Base-by-base conservation (phyloP, 805 yeast species). In the Lachancea lanzarotensis region DNA sequence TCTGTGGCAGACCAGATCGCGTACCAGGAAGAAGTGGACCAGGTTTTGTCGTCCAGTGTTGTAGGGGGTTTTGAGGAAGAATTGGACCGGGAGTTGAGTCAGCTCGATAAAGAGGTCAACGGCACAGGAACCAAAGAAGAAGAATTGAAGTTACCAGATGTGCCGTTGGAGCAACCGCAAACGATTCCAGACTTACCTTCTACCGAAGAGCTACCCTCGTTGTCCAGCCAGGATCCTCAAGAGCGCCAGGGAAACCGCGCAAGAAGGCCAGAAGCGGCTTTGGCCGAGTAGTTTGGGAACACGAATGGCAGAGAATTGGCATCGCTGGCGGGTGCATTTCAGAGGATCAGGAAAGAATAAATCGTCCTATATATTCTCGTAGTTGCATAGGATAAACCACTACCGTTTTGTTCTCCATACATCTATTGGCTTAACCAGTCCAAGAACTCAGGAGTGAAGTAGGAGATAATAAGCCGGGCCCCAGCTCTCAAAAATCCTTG, bases 401-500 rank as follows among this genome's bases (percentile, higher is more conserved):
- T 13, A 7, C 11, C 13, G 31, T 13, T 4, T 11, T n/a, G 29
- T 16, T 19, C 17, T 17, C 13, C 13, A 10, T 26, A 15, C 22
- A 8, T 26, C 40, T 26, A 38, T 38, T 65, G 72, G 50, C 72
- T 75, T 54, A 91, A 73, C 98, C 98, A 93, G 34, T 87, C 96
- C 60, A 93, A 74, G 57, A 93, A 89, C 57, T 91, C 95, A 9
- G 98, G 98, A 2, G 98, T 84, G 61, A 93, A 87, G 68, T 93
- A 93, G 40, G 95, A 79, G 55, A 93, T 89, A 48, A 93, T 79
- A 55, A 93, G 69, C 59, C 89, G 79, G 13, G 98, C 98, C 47
- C 98, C 98, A 0, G 98, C 98, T 65, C 98, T 79, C 49, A 91
- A 73, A 59, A 86, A 82, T 1, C 98, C 97, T 50, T 86, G 74